These are phyloP conservation scores for Colletotrichum horii DNA, from an alignment of 2,329 filamentous ascomycete species.

Conservation along the genomic window DNA sequence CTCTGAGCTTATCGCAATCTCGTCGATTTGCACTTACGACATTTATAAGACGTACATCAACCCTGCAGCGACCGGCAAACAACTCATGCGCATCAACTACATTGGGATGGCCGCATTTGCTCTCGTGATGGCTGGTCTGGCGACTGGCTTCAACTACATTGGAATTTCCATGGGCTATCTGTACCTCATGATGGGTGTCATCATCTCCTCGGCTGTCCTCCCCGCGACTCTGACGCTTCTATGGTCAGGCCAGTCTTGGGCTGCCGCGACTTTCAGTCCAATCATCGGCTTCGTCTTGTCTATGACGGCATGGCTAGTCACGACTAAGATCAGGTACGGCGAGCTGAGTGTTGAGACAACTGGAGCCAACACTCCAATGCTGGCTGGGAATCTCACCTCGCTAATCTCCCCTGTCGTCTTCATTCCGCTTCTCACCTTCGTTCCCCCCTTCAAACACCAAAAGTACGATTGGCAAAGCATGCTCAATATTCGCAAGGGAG, in stretches of 20 bases:
- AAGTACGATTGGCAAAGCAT: constrained; percentile 83
- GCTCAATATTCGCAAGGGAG: constrained; percentile 72
- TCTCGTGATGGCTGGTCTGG: constrained; percentile 76
- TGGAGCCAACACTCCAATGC: constrained; percentile 79
- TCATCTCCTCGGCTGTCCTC: constrained; percentile 78
- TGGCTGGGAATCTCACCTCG: constrained; percentile 80
- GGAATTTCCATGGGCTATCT: constrained; percentile 81
- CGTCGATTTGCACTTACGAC: constrained; percentile 81
- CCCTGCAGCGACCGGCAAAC: constrained; percentile 70
- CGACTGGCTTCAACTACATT: constrained; percentile 70
- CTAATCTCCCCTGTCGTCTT: constrained; percentile 75
- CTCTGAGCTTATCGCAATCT: constrained; percentile 85
- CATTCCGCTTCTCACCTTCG: constrained; percentile 71
- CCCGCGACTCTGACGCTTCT: constrained; percentile 76
- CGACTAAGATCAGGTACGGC: constrained; percentile 71
- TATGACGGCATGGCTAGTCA: constrained; percentile 80
- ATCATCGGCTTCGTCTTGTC: constrained; percentile 71
- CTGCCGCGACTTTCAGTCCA: constrained; percentile 72
- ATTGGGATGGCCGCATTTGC: constrained; percentile 70
- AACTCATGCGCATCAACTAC: constrained; percentile 76
- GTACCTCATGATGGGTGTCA: constrained; percentile 83
- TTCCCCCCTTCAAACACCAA: constrained; percentile 44
- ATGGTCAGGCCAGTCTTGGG: constrained; percentile 67
- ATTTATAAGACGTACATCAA: constrained; percentile 85
- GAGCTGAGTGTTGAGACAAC: constrained; percentile 70